Percentiles rank a stretch among this genome's conserved stretches.
These are phyloP conservation scores for Viridothelium virens DNA, from an alignment of 495 filamentous ascomycete species.

Conservation along the genomic window DNA sequence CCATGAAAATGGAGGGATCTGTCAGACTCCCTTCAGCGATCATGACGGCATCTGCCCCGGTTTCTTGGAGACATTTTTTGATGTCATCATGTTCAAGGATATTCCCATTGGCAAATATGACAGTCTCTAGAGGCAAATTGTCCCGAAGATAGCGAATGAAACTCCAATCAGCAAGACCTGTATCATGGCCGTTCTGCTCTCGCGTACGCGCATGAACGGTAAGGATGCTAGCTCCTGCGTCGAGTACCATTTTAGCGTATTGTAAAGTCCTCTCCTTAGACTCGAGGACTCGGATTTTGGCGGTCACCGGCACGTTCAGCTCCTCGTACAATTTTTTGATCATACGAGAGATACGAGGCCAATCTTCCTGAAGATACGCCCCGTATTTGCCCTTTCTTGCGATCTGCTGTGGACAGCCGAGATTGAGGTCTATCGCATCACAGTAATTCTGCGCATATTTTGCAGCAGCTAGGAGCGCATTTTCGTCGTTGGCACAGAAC, in stretches of 20 bases:
- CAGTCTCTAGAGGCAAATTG: constrained; percentile 74
- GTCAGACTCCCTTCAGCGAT: constrained; percentile 88
- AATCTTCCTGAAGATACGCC: constrained; percentile 89
- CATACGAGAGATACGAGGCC: constrained; percentile 67
- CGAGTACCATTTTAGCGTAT: constrained; percentile 82
- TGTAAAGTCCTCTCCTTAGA: constrained; percentile 75
- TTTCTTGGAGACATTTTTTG: constrained; percentile 68
- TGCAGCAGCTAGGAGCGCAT: constrained; percentile 68
- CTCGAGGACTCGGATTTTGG: constrained; percentile 88
- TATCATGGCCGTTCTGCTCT: constrained; percentile 95
- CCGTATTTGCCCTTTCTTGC: constrained; percentile 85
- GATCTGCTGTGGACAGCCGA: constrained; percentile 97
- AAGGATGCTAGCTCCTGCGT: constrained; percentile 83
- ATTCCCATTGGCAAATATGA: constrained; percentile 96
- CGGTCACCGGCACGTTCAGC: constrained; percentile 75
- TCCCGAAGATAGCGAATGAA: constrained; percentile 75
- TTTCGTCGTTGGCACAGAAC: constrained; percentile 88
- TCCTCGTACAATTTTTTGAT: constrained; percentile 68
- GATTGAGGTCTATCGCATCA: constrained; percentile 92
- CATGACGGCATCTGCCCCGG: constrained; percentile 90
- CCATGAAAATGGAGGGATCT: constrained; percentile 79
- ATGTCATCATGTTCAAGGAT: constrained; percentile 77
- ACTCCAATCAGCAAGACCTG: constrained; percentile 86
- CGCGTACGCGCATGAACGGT: constrained; percentile 83
- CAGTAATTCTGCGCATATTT: constrained; percentile 70